phyloP scores from a whole-genome alignment of 257 asterid species.

The Ilex aquifolium region DNA sequence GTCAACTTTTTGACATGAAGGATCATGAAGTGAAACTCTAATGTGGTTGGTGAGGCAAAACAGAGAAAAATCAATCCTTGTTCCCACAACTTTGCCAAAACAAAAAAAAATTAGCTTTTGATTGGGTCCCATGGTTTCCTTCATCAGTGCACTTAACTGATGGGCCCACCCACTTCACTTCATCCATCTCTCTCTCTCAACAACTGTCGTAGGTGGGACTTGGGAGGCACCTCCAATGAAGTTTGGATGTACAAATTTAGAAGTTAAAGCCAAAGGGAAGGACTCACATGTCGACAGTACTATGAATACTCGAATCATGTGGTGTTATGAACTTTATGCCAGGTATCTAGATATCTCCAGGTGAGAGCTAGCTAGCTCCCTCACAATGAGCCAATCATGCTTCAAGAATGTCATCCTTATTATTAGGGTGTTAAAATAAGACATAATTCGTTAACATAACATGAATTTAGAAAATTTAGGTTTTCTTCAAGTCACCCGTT shows the following conservation, averaged over 20 bases:
- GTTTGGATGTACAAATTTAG: slow-evolving; percentile 16
- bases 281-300: slow-evolving; percentile 26
- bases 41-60: slow-evolving; percentile 30
- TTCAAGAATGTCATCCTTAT: no score
- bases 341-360: slow-evolving; percentile 1
- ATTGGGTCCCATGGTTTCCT: slow-evolving; percentile 26
- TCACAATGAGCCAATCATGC: slow-evolving; percentile 19
- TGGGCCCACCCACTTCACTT: slow-evolving; percentile 17
- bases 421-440: no score
- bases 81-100: slow-evolving; percentile 38
- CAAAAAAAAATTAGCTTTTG: slow-evolving; percentile 15
- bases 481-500: no score
- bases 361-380: slow-evolving; percentile 33
- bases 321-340: slow-evolving; percentile 8
- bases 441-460: no score
- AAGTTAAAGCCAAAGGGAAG: slow-evolving; percentile 9
- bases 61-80: slow-evolving; percentile 16
- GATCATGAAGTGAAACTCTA: slow-evolving; percentile 6
- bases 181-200: slow-evolving; percentile 9
- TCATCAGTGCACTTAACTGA: slow-evolving; percentile 26
- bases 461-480: no score
- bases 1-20: slow-evolving; percentile 19
- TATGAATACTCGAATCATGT: slow-evolving; percentile 1
- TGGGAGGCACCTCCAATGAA: slow-evolving; percentile 20
- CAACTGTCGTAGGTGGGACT: slow-evolving; percentile 19